phyloP scores from a whole-genome alignment of 2,329 filamentous ascomycete genomes.

The Hypoxylon sp. region DNA sequence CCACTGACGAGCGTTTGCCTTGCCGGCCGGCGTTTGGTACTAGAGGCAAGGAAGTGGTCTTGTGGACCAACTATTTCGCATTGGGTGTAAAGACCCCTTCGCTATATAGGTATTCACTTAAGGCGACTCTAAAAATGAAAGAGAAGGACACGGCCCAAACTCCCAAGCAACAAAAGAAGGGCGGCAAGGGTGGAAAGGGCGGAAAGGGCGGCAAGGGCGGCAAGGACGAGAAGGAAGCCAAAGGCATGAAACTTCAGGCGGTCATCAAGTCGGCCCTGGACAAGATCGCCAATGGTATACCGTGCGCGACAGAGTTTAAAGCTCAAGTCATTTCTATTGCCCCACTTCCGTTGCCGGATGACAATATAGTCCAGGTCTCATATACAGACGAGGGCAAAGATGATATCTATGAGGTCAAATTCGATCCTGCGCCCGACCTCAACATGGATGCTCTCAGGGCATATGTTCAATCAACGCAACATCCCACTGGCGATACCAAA shows the following conservation, averaged over 20 bases:
- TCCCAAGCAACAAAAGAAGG: neutral
- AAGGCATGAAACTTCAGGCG: conserved; percentile 61
- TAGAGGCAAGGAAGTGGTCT: conserved; percentile 58
- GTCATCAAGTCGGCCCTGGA: conserved; percentile 60
- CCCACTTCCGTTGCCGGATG: conserved; percentile 57
- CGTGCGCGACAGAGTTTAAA: conserved; percentile 67
- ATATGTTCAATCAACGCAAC: conserved; percentile 63
- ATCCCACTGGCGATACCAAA: conserved; percentile 54
- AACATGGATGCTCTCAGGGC: conserved; percentile 60
- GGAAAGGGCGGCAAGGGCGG: conserved; percentile 41
- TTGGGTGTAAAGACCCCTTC: conserved; percentile 57
- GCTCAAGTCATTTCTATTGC: conserved; percentile 61
- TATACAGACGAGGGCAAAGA: conserved; percentile 56
- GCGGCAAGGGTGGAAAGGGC: conserved; percentile 28
- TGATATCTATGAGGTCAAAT: conserved; percentile 60
- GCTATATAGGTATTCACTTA: conserved; percentile 64
- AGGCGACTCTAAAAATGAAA: conserved; percentile 50
- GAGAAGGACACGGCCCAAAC: neutral
- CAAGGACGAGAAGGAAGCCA: conserved; percentile 53
- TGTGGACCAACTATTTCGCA: conserved; percentile 71
- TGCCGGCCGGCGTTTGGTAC: conserved; percentile 66
- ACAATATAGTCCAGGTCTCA: conserved; percentile 55
- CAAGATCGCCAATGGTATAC: conserved; percentile 54
- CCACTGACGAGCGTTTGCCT: conserved; percentile 57
- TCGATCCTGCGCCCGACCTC: conserved; percentile 60